These are phyloP conservation scores for Spizellomyces sp. DNA, from an alignment of 192 early-diverging fungal genomes.

Conservation along the genomic window DNA sequence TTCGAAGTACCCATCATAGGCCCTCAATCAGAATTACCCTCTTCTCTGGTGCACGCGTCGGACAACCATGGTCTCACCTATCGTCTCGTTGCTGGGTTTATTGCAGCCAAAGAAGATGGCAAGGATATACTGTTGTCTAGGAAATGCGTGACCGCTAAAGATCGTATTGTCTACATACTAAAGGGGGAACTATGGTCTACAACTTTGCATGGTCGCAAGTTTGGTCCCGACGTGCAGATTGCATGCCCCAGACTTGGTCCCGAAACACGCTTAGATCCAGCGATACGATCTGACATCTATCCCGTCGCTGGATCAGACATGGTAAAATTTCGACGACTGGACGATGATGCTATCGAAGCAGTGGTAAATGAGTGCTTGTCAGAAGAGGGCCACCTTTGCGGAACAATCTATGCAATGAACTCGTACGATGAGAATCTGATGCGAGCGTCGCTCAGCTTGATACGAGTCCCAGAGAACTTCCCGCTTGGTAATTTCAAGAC, in stretches of 20 bases:
- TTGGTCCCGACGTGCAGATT: neutral
- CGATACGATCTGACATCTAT: conserved; percentile 6
- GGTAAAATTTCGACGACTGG: neutral
- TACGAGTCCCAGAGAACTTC: neutral
- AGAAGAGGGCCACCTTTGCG: neutral
- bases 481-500: no score
- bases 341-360: neutral
- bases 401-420: conserved; percentile 3
- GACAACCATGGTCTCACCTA: neutral
- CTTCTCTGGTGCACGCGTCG: neutral
- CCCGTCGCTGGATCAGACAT: neutral
- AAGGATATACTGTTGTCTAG: neutral
- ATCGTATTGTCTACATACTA: neutral
- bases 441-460: neutral
- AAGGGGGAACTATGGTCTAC: conserved; percentile 5
- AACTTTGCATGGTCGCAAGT: neutral
- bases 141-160: neutral
- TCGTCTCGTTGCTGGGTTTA: neutral
- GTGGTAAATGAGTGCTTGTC: neutral
- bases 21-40: neutral
- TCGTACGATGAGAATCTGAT: conserved; percentile 1
- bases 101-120: conserved; percentile 2
- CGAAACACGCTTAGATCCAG: neutral
- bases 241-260: neutral
- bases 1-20: neutral